Conservation (phyloP, 805 yeast genomes). For the Kodamaea nitidulidarum region DNA sequence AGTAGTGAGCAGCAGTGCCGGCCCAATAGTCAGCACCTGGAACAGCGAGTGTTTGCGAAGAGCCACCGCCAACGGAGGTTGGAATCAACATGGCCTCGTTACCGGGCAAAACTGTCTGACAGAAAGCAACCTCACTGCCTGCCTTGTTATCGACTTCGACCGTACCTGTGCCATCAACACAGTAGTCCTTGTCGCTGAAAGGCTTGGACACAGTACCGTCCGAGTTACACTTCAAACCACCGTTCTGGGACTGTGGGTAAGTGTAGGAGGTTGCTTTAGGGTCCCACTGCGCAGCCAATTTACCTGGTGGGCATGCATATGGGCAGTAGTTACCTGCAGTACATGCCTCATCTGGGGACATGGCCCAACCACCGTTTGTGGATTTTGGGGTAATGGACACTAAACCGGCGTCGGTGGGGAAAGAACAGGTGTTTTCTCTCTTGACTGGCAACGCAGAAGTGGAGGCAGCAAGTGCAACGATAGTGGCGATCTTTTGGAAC, state of each 20-base stretch:
- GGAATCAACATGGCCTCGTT: constrained; percentile 94
- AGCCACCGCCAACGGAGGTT: constrained; percentile 54
- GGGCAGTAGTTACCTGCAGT: constrained; percentile 81
- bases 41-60: constrained; percentile 62
- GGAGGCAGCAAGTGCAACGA: constrained; percentile 13
- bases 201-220: constrained; percentile 67
- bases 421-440: constrained; percentile 50
- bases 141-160: constrained; percentile 60
- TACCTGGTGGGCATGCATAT: constrained; percentile 87
- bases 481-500: constrained; percentile 9
- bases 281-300: constrained; percentile 88
- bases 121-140: constrained; percentile 64
- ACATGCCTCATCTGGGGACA: constrained; percentile 71
- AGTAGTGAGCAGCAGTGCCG: constrained; percentile 80
- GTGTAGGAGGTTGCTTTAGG: constrained; percentile 65
- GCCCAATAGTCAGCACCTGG: constrained; percentile 87
- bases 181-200: constrained; percentile 52
- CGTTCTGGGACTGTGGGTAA: constrained; percentile 75
- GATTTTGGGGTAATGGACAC: constrained; percentile 61
- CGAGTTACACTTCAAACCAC: constrained; percentile 75
- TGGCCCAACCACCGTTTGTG: constrained; percentile 81
- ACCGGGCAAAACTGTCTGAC: constrained; percentile 93
- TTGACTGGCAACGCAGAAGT: constrained; percentile 23
- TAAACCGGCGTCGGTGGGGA: constrained; percentile 65
- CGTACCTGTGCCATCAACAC: constrained; percentile 76